Evolutionary conservation across 2,329 filamentous ascomycete genomes (phyloP).

Genomic region (Microdochium trichocladiopsis): DNA sequence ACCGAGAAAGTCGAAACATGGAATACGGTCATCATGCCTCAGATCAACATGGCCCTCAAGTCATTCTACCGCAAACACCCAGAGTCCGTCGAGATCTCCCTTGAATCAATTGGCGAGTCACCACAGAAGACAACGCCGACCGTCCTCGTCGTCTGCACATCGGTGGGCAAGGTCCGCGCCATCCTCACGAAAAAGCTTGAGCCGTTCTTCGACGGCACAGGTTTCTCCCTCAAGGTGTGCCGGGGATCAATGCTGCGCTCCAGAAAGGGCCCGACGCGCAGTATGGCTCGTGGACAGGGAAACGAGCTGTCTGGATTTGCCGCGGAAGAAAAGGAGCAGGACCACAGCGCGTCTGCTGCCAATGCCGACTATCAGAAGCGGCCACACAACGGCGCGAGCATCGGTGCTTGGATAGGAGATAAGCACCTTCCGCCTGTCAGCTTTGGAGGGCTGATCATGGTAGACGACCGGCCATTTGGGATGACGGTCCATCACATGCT

Average conservation of each 20-base stretch:
- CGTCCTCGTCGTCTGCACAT: constrained; percentile 70
- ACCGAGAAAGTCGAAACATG: constrained; percentile 62
- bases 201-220: constrained; percentile 54
- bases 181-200: constrained; percentile 64
- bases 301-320: constrained; percentile 31
- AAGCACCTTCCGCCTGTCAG: constrained; percentile 86
- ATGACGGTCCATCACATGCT: constrained; percentile 98
- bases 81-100: constrained; percentile 72
- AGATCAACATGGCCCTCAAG: constrained; percentile 64
- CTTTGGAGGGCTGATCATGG: constrained; percentile 78
- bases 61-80: constrained; percentile 66
- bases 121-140: constrained; percentile 61
- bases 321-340: constrained; percentile 13
- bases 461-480: constrained; percentile 79
- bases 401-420: constrained; percentile 81
- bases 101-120: constrained; percentile 67
- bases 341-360: constrained; percentile 28
- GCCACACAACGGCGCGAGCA: constrained; percentile 82
- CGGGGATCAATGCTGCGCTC: constrained; percentile 61
- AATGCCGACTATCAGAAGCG: constrained; percentile 74
- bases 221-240: constrained; percentile 65
- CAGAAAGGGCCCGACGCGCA: constrained; percentile 33
- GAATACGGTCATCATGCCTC: constrained; percentile 64
- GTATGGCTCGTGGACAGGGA: constrained; percentile 29
- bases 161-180: constrained; percentile 63